phyloP scores from a whole-genome alignment of 495 filamentous ascomycete species.

The Staphylotrichum tortipilum region DNA sequence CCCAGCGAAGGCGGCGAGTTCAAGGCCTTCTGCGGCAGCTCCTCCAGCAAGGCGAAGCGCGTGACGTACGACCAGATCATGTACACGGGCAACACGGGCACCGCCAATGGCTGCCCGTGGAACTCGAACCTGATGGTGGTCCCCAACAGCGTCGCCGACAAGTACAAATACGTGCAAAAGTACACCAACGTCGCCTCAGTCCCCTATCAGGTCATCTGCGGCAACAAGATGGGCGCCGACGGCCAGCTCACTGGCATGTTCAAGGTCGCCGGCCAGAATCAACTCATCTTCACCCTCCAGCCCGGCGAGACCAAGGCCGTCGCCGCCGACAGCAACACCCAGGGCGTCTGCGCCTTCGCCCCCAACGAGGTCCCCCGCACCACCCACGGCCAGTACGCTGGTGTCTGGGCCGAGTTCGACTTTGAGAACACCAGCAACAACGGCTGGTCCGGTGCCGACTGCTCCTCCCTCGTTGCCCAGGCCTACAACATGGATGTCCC shows the following conservation, averaged over 20 bases:
- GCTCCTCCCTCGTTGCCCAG: conserved; percentile 29
- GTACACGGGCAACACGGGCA: conserved; percentile 30
- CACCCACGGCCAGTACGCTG: conserved; percentile 21
- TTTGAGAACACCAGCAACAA: conserved; percentile 26
- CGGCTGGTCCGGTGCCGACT: conserved; percentile 33
- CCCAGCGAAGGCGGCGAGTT: conserved; percentile 1
- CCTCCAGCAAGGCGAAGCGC: conserved; percentile 24
- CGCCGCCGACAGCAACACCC: conserved; percentile 26
- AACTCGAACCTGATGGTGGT: conserved; percentile 33
- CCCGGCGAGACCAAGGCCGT: conserved; percentile 30
- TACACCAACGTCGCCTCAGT: conserved; percentile 25
- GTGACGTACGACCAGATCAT: conserved; percentile 27
- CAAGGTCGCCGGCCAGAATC: conserved; percentile 14
- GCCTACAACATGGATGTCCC: conserved; percentile 21
- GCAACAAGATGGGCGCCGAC: conserved; percentile 32
- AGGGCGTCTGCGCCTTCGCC: conserved; percentile 26
- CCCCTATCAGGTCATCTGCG: conserved; percentile 25
- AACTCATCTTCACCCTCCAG: conserved; percentile 23
- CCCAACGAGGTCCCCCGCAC: conserved; percentile 18
- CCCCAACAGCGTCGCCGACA: conserved; percentile 24
- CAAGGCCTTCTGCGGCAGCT: conserved; percentile 22
- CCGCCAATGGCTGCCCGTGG: conserved; percentile 21
- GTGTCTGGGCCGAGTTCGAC: conserved; percentile 33
- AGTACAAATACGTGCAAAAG: conserved; percentile 30
- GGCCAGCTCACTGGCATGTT: conserved; percentile 26